Base-by-base conservation (phyloP, 1,284 basidiomycete genomes). In the Irpex lacteus region DNA sequence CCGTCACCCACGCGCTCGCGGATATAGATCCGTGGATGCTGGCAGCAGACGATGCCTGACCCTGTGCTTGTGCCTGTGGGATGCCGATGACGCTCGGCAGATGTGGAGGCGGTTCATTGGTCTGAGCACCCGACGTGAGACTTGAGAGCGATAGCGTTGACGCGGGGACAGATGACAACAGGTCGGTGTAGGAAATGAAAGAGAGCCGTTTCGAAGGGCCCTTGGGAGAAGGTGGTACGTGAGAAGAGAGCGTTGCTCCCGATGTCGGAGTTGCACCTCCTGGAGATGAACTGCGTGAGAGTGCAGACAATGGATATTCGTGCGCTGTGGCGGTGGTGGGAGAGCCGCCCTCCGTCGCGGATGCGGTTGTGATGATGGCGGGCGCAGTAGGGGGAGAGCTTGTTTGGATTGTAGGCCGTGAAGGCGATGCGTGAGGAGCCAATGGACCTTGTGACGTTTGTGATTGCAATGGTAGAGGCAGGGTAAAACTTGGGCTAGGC, bases 111-210 rank as follows among this genome's bases (percentile, higher is more conserved):
- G 87, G 84, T 32, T 85, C 82, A 11, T 73, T 73, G 0, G 75
- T 70, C 0, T 81, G 79, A 0, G 82, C 82, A 0, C 83, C 81
- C 0, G 82, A 85, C 0, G 92, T 93, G 61, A 95, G 83, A 2
- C 86, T 85, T 0, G 87, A 86, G 2, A 96, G 82, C 0, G 91
- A 85, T 36, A 88, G 82, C 8, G 88, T 87, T 2, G 89, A 82
- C 0, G 87, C 80, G 0, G 94, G 94, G 0, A 91, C 88, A 0
- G 89, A 91, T 0, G 89, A 80, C 49, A 95, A 84, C 4, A 95
- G 82, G 74, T 96, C 94, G 49, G 88, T 85, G 75, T 95, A 95
- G 2, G 91, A 91, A 75, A 95, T 84, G 81, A 95, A 95, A 0
- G 91, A 93, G 36, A 96, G 83, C 0, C 90, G 86, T 70, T 94